Percentiles rank a stretch among this genome's conserved stretches.
These are phyloP conservation scores for Metarhizium brunneum DNA, from an alignment of 2,329 filamentous ascomycete species.

Conservation along the genomic window DNA sequence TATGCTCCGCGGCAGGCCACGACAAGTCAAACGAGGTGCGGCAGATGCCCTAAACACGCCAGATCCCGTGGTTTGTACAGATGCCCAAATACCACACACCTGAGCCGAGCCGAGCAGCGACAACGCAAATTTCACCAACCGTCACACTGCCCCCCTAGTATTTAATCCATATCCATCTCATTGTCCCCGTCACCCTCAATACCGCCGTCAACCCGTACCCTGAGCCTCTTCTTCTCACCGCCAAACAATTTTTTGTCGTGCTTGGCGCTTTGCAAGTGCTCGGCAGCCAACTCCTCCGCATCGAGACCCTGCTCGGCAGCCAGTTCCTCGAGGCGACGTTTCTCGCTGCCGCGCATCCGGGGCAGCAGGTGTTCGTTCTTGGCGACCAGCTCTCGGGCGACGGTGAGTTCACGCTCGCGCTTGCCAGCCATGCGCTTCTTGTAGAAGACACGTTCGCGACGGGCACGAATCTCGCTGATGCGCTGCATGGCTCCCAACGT, in stretches of 20 bases:
- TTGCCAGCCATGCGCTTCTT: slow-evolving; percentile 89
- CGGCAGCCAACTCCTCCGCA: slow-evolving; percentile 33
- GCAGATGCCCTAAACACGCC: background rate
- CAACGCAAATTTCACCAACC: background rate
- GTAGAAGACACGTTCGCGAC: slow-evolving; percentile 87
- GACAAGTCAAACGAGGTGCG: background rate
- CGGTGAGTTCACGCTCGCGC: slow-evolving; percentile 68
- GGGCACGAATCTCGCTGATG: slow-evolving; percentile 72
- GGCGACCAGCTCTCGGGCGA: slow-evolving; percentile 78
- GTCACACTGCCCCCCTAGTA: background rate
- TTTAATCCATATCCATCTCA: slow-evolving; percentile 21
- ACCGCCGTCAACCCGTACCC: slow-evolving; percentile 26
- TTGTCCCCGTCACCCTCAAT: slow-evolving; percentile 16
- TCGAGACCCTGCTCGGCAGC: slow-evolving; percentile 38
- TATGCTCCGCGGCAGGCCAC: background rate
- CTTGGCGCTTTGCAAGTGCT: slow-evolving; percentile 14
- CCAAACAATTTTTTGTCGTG: slow-evolving; percentile 26
- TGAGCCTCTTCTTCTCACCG: slow-evolving; percentile 30
- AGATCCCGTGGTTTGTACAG: background rate
- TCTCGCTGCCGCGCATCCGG: slow-evolving; percentile 55
- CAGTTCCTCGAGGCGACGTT: slow-evolving; percentile 47
- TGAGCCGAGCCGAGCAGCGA: background rate
- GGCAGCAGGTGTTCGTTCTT: slow-evolving; percentile 90
- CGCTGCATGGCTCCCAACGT: slow-evolving; percentile 90
- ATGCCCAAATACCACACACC: background rate